Evolutionary conservation across 352 stramenopile genomes (phyloP).

Genomic region (Pythium aquatile): DNA sequence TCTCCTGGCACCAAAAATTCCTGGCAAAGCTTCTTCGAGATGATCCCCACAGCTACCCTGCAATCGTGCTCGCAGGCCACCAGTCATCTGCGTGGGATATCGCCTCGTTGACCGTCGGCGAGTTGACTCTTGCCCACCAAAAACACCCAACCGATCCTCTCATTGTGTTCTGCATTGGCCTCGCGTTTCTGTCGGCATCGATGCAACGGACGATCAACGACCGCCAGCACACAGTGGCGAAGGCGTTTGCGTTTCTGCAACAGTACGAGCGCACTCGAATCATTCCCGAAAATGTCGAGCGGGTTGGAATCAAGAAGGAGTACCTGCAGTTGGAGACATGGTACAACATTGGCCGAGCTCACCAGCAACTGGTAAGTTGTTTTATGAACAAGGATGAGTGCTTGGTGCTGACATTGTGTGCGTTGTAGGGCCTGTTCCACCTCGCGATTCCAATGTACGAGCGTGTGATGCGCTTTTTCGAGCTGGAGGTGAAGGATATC

Average conservation of each 20-base stretch:
- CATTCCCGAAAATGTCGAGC: slow-evolving; percentile 27
- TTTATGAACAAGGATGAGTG: background rate
- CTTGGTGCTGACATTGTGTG: background rate
- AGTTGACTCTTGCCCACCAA: slow-evolving; percentile 80
- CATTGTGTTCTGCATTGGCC: slow-evolving; percentile 80
- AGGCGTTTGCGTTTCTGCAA: slow-evolving; percentile 85
- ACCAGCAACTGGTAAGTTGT: slow-evolving; percentile 79
- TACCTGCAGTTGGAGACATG: slow-evolving; percentile 72
- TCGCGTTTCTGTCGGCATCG: slow-evolving; percentile 79
- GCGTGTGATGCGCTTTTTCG: slow-evolving; percentile 77
- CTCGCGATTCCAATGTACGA: slow-evolving; percentile 88
- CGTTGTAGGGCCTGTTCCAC: slow-evolving; percentile 71
- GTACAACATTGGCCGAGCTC: slow-evolving; percentile 86
- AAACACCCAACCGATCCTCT: slow-evolving; percentile 74
- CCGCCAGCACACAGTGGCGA: slow-evolving; percentile 78
- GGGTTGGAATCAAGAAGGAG: slow-evolving; percentile 57
- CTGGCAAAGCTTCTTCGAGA: slow-evolving; percentile 77
- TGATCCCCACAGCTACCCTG: slow-evolving; percentile 73
- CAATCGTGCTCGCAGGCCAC: slow-evolving; percentile 78
- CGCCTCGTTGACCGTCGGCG: slow-evolving; percentile 79
- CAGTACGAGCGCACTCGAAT: slow-evolving; percentile 72
- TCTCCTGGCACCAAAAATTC: slow-evolving; percentile 88
- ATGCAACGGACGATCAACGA: slow-evolving; percentile 88
- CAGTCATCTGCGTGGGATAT: slow-evolving; percentile 86
- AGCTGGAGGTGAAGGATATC: slow-evolving; percentile 47